A percentile compares a stretch with the other conserved stretches of the same genome.
These are phyloP conservation scores for Centaurea solstitialis DNA, from an alignment of 129 eudicot species.

Conservation along the genomic window DNA sequence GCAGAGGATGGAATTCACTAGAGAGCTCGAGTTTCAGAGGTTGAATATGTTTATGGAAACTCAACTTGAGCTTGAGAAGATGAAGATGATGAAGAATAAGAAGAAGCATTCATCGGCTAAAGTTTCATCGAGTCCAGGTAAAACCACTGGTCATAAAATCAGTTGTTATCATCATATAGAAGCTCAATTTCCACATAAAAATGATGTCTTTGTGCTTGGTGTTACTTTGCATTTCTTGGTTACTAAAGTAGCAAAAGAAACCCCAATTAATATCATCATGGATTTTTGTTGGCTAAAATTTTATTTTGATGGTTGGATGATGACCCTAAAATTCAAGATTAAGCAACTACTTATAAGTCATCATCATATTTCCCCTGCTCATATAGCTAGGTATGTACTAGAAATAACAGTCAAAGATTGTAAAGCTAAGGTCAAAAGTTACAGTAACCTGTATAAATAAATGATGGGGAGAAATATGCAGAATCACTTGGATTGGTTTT, in stretches of 20 bases:
- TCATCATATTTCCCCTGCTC: neutral
- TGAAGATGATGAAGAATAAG: constrained; percentile 24
- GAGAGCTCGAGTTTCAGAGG: constrained; percentile 59
- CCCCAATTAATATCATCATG: neutral
- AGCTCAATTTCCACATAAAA: neutral
- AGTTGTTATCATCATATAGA: neutral
- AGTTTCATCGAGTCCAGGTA: constrained; percentile 26
- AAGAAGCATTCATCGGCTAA: neutral
- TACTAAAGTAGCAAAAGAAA: neutral
- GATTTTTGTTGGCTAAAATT: neutral
- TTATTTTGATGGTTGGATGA: neutral
- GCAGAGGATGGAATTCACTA: constrained; percentile 57
- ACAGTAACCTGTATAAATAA: neutral
- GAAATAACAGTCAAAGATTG: neutral
- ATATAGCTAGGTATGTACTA: neutral
- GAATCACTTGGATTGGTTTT: neutral
- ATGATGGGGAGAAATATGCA: neutral
- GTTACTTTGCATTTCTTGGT: neutral
- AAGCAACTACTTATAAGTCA: neutral
- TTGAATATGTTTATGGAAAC: constrained; percentile 58
- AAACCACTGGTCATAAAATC: neutral
- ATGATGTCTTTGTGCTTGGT: neutral
- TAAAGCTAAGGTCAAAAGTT: neutral
- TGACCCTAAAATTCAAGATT: neutral
- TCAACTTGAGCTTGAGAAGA: constrained; percentile 54